Conservation (phyloP, 331 rosid genomes). For the Phaseolus coccineus region DNA sequence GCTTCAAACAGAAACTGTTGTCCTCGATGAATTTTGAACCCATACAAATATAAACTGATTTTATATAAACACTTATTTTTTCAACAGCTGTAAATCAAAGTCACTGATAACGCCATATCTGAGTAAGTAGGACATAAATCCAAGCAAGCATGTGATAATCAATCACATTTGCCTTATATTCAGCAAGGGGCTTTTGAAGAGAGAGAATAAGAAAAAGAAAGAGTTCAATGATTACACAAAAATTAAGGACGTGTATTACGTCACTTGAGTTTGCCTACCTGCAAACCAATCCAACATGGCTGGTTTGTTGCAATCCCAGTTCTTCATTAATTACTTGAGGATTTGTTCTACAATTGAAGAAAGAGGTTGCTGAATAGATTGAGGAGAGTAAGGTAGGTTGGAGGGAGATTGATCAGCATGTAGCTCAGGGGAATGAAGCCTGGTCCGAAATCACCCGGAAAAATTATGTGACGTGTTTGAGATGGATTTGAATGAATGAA, state of each 20-base stretch:
- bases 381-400: not conserved
- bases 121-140: not conserved
- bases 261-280: not conserved
- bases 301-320: not conserved
- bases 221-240: not conserved
- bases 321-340: not conserved
- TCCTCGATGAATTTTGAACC: too few relatives aligned
- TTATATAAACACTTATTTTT: not conserved
- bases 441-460: constrained; percentile 63
- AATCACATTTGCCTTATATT: not conserved
- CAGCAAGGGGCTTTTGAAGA: not conserved
- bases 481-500: not conserved
- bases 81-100: not conserved
- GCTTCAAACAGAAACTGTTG: too few relatives aligned
- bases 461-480: not conserved
- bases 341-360: not conserved
- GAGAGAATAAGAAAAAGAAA: not conserved
- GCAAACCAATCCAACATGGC: not conserved
- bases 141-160: not conserved
- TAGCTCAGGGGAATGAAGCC: constrained; percentile 67
- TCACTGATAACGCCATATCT: not conserved
- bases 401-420: not conserved
- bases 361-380: not conserved
- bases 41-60: too few relatives aligned
- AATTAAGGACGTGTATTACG: not conserved